phyloP scores from a whole-genome alignment of 768 basidiomycete genomes.

The Pulveroboletus sp. region DNA sequence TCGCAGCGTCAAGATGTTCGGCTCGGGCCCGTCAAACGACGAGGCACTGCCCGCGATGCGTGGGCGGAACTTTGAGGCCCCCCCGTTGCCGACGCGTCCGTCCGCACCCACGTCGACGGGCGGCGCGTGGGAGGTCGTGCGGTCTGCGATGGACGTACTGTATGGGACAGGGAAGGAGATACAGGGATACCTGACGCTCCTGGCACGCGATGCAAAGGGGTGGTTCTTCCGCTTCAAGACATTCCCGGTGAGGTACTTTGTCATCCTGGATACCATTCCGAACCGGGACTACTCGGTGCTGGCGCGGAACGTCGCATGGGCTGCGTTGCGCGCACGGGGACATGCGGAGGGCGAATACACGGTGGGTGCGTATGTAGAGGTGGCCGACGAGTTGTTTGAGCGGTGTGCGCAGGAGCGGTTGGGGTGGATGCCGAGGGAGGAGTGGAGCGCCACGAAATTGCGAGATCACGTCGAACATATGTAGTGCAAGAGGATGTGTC shows the following conservation, averaged over 20 bases:
- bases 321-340: conserved; percentile 28
- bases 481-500: too few species aligned
- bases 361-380: conserved; percentile 10
- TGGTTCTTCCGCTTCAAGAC: conserved; percentile 30
- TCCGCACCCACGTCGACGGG: neutral
- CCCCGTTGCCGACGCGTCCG: neutral
- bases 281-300: neutral
- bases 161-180: conserved; percentile 9
- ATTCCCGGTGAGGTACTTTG: conserved; percentile 31
- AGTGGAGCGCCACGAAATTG: too few species aligned
- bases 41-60: conserved; percentile 11
- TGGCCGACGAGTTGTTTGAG: conserved; percentile 17
- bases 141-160: conserved; percentile 20
- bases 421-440: conserved; percentile 12
- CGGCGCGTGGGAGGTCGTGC: conserved; percentile 8
- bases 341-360: conserved; percentile 22
- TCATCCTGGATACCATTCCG: conserved; percentile 18
- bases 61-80: conserved; percentile 20
- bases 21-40: conserved; percentile 10
- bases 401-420: conserved; percentile 15
- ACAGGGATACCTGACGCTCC: conserved; percentile 7
- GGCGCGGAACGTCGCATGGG: conserved; percentile 6
- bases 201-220: neutral
- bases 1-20: conserved; percentile 22
- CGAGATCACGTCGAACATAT: too few species aligned